Evolutionary conservation across 345 rosid genomes (phyloP), one percentile per base, ranked within the genome.

Genomic region (Sapria himalayana): DNA sequence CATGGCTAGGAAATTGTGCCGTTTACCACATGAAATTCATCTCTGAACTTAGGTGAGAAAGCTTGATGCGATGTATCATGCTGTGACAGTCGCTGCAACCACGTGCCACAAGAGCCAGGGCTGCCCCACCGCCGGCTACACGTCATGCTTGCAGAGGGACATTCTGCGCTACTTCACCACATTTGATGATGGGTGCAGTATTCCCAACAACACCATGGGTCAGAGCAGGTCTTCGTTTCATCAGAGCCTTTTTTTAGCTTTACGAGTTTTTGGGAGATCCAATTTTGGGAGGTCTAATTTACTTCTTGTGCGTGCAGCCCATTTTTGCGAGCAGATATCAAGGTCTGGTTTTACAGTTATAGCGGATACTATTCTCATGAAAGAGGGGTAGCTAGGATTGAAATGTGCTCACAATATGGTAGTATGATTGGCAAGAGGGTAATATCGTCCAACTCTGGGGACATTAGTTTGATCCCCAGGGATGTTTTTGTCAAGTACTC

Each of bases 291-390:
- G n/a, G n/a, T n/a, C n/a, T n/a, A n/a, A n/a, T n/a, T n/a, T n/a
- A n/a, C n/a, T n/a, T n/a, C n/a, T 48, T 59, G 14, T 49, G 8
- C 33, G 46, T 67, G 72, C 91, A 89, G 98, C 63, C 67, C 76
- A 22, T 89, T 82, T 53, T 58, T 89, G 67, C 72, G 76, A 67
- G 94, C 94, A 53, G 94, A 89, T 57, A 74, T 89, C 59, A 82
- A 89, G 94, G 98, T 79, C 37, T 62, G 63, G 31, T 24, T 54
- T 55, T 37, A 19, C 34, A 32, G n/a, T n/a, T n/a, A n/a, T n/a
- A n/a, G n/a, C n/a, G n/a, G n/a, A n/a, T n/a, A n/a, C n/a, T n/a
- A n/a, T n/a, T n/a, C n/a, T n/a, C n/a, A n/a, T n/a, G n/a, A n/a
- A n/a, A n/a, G n/a, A n/a, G n/a, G n/a, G n/a, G n/a, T n/a, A n/a